phyloP scores from a whole-genome alignment of 2,329 filamentous ascomycete species.

The Fusarium cicatricum region DNA sequence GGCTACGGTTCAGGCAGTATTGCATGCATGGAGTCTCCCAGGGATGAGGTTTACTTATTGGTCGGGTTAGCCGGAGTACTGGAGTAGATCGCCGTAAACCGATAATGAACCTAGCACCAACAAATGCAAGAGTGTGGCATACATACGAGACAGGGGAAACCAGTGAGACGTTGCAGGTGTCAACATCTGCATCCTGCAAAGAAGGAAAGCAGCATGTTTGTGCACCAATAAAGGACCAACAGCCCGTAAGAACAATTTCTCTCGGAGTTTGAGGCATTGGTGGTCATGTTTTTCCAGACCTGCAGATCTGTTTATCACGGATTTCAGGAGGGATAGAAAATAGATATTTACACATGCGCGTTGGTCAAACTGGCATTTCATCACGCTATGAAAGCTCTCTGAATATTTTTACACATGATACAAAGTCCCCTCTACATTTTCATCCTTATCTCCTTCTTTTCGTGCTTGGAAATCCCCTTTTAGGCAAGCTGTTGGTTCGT shows the following conservation, averaged over 20 bases:
- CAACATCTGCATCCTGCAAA: neutral
- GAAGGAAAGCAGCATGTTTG: constrained; percentile 2
- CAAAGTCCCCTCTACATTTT: neutral
- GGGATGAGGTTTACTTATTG: neutral
- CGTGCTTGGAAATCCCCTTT: no score
- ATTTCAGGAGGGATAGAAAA: no score
- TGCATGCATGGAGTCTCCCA: neutral
- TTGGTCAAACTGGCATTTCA: neutral
- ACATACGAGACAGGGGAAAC: neutral
- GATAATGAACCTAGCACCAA: constrained; percentile 13
- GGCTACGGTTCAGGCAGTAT: neutral
- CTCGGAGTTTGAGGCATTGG: no score
- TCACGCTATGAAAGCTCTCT: neutral
- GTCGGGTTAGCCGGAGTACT: neutral
- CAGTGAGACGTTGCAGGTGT: constrained; percentile 11
- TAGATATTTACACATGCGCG: neutral
- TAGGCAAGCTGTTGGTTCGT: no score
- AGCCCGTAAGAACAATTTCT: no score
- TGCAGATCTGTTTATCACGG: no score
- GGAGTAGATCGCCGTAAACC: no score
- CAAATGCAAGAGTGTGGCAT: constrained; percentile 6
- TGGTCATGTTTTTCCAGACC: no score
- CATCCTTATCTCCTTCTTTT: no score
- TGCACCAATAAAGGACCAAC: constrained; percentile 12
- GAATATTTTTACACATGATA: neutral